Base-by-base conservation (phyloP, 257 asterid species). In the Echites panduratus region DNA sequence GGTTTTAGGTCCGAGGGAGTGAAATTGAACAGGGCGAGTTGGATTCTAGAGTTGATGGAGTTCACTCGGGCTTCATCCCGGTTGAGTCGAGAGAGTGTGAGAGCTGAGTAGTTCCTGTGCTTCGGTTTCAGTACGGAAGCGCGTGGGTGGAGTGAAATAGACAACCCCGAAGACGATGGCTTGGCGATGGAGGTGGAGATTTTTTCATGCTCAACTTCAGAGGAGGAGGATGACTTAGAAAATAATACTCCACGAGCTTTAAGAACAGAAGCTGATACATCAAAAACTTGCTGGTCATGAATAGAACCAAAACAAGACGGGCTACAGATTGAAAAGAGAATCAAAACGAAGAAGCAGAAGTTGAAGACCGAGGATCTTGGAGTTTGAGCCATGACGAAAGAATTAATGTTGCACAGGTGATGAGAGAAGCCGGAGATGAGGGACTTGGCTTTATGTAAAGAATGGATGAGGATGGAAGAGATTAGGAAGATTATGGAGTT, bases 141-240 rank as follows among this genome's bases (percentile, higher is more conserved):
- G 44, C 96, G 92, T 17, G 97, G 82, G 73, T 82, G 94, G 62
- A 91, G 75, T 2, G 95, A 27, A 74, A 87, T 69, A 35, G 87
- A 76, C 32, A 80, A 50, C 2, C 77, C 79, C 3, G 79, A 71
- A 27, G 84, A 49, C 7, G 26, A 11, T 4, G 27, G 16, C 12
- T 7, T 5, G 63, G 57, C 26, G 49, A 48, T 11, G 41, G 40
- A 48, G 38, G 26, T 7, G 41, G 54, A 49, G n/a, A 5, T 50
- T 10, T 70, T 38, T 29, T 52, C 69, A 49, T 27, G 58, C 26
- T 77, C 44, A 48, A 48, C 10, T 62, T 29, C 71, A 27, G 49
- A 20, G 32, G 29, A 2, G 26, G 50, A 32, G 5, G 32, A 1
- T 17, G 43, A 41, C 6, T 38, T 12, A 53, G 82, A 65, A 26